Base-by-base conservation (phyloP, 2,329 filamentous ascomycete genomes). In the Beauveria asiatica region DNA sequence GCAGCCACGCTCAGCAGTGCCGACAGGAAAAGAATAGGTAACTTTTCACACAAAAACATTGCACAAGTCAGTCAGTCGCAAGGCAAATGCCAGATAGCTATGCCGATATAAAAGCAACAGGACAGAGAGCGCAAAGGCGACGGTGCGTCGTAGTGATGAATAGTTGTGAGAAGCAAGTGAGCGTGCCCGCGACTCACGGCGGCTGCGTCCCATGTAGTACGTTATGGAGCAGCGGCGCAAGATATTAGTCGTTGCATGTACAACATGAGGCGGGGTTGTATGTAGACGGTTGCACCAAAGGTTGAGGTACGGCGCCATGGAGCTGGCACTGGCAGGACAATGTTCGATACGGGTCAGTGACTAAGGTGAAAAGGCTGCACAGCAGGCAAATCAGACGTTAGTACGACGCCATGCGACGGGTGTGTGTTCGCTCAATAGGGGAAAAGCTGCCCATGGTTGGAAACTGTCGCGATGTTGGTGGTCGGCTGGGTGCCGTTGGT, bases 331-430 rank as follows among this genome's bases (percentile, higher is more conserved):
- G 55, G 6, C 33, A 27, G 27, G 30, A 27, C 19, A 44, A 19
- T 37, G 30, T 19, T 13, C 39, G 6, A 44, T 33, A 16, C 33
- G 33, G 11, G 33, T 37, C 33, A 17, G 42, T 62, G 61, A 57
- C 64, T 66, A 62, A 48, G 56, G 64, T 65, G 61, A 62, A 64
- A 60, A 65, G 65, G 64, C 57, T 67, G 67, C 65, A 64, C 67
- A 67, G 67, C 64, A 68, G 66, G 66, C 65, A 66, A 37, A 37
- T n/a, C 21, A 8, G 16, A 11, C 63, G 65, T 79, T 74, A 87
- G 70, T 85, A 87, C 11, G 85, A 87, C 56, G 80, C 83, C 81
- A 87, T 84, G 57, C 85, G 83, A 68, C 83, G 79, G 64, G 79
- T 75, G 66, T 80, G 77, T 60, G 77, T 76, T 67, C 82, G 78